phyloP scores from a whole-genome alignment of 2,329 filamentous ascomycete species.

The Orbilia oligospora region DNA sequence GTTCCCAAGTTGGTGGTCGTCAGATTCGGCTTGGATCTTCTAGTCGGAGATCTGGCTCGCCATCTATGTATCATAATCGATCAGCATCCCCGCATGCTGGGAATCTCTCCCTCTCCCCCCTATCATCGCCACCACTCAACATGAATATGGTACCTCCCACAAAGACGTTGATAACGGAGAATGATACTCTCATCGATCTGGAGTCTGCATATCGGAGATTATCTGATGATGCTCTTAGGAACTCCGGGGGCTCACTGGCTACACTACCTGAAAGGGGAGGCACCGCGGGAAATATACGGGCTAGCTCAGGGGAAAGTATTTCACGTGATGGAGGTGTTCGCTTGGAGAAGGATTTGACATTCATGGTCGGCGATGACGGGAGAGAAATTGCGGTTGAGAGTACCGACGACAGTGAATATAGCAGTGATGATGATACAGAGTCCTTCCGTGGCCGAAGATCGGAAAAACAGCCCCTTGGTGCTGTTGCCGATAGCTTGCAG shows the following conservation, averaged over 20 bases:
- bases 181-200: constrained; percentile 77
- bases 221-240: constrained; percentile 79
- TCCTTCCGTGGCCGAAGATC: constrained; percentile 50
- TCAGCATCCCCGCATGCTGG: constrained; percentile 66
- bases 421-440: constrained; percentile 65
- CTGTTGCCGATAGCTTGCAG: neutral
- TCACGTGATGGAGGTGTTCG: constrained; percentile 72
- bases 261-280: constrained; percentile 73
- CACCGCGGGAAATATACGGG: constrained; percentile 66
- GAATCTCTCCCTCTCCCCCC: constrained; percentile 64
- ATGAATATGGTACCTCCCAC: constrained; percentile 62
- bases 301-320: constrained; percentile 66
- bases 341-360: constrained; percentile 77
- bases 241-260: constrained; percentile 76
- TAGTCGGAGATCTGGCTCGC: constrained; percentile 70
- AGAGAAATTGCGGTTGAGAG: constrained; percentile 73
- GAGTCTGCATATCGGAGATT: constrained; percentile 78
- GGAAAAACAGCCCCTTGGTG: constrained; percentile 30
- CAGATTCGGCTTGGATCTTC: constrained; percentile 70
- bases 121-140: constrained; percentile 62
- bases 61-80: constrained; percentile 64
- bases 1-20: constrained; percentile 54
- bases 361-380: constrained; percentile 74
- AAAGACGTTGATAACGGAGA: constrained; percentile 72
- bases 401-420: constrained; percentile 75